Percentiles rank a stretch among this genome's conserved stretches.
phyloP scores from a whole-genome alignment of 768 basidiomycete genomes.

The Boletellus ananas region DNA sequence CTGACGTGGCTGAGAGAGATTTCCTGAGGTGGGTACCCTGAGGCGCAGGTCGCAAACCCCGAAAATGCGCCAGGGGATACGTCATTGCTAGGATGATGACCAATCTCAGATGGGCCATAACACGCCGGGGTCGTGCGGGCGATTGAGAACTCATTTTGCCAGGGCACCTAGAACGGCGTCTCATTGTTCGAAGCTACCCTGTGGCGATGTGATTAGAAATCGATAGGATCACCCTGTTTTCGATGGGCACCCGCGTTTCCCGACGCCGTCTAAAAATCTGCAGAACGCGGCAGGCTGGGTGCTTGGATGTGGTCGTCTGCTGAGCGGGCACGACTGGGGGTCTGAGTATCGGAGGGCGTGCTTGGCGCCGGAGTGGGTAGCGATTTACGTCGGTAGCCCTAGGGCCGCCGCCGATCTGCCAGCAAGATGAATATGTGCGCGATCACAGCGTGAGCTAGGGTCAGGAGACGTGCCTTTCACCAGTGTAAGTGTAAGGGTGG shows the following conservation, averaged over 20 bases:
- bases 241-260: background rate
- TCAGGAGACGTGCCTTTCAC: background rate
- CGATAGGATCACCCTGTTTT: background rate
- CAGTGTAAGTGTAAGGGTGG: too few species aligned
- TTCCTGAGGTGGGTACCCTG: background rate
- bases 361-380: background rate
- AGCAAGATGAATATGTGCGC: background rate
- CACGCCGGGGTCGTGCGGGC: background rate
- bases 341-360: background rate
- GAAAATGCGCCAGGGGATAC: background rate
- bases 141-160: background rate
- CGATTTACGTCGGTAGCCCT: background rate
- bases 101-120: background rate
- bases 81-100: background rate
- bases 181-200: background rate
- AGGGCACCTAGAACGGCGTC: background rate
- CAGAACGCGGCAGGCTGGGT: too few species aligned
- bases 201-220: background rate
- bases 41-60: background rate
- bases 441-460: too few species aligned
- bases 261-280: background rate
- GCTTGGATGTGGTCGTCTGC: too few species aligned
- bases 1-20: background rate
- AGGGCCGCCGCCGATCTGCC: too few species aligned
- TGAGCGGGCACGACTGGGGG: too few species aligned